Evolutionary conservation across 2,329 filamentous ascomycete species (phyloP).

Genomic region (Xylaria digitata): DNA sequence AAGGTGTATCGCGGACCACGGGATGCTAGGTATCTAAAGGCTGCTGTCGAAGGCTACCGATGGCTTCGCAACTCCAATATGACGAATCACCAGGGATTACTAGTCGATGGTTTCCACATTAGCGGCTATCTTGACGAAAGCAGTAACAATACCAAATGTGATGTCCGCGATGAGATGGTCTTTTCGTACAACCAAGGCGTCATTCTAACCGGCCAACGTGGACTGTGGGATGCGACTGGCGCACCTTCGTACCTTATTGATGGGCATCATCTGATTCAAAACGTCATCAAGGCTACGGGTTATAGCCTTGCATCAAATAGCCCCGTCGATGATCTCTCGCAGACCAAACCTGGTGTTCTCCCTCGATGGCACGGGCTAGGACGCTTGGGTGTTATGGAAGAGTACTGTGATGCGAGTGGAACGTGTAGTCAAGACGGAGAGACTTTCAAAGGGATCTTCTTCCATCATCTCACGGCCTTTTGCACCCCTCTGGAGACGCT

Average conservation of each 20-base stretch:
- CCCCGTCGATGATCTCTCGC: constrained; percentile 56
- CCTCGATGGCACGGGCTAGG: constrained; percentile 80
- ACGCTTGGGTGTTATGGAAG: constrained; percentile 82
- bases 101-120: constrained; percentile 90
- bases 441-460: constrained; percentile 95
- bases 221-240: constrained; percentile 82
- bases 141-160: constrained; percentile 77
- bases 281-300: constrained; percentile 82
- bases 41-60: constrained; percentile 80
- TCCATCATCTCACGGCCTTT: constrained; percentile 85
- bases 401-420: constrained; percentile 80
- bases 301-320: constrained; percentile 66
- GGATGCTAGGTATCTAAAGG: constrained; percentile 74
- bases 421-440: constrained; percentile 85
- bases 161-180: constrained; percentile 85
- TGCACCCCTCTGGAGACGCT: constrained; percentile 71
- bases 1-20: constrained; percentile 53
- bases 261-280: constrained; percentile 79
- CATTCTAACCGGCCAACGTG: constrained; percentile 81
- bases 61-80: constrained; percentile 87
- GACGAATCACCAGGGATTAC: constrained; percentile 79
- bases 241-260: constrained; percentile 78
- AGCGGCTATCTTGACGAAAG: constrained; percentile 69
- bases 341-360: constrained; percentile 52
- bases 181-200: constrained; percentile 98